Conservation (phyloP, 2,329 filamentous ascomycete species). For the Arachnomyces sp. region DNA sequence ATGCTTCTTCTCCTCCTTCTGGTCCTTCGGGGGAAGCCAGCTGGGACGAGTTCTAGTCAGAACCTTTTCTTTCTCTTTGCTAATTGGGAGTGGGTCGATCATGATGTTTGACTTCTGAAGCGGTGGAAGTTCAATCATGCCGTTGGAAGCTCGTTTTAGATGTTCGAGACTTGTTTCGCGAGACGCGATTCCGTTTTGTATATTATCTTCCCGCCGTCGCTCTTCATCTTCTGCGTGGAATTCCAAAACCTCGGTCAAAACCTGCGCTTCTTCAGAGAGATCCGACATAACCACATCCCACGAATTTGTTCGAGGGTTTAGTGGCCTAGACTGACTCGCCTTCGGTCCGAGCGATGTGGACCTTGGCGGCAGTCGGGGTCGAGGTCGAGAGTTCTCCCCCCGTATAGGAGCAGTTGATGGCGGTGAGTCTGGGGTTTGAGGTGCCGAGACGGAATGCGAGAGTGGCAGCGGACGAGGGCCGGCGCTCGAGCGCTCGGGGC, state of each 20-base stretch:
- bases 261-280: conserved; percentile 53
- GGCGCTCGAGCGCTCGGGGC: conserved; percentile 35
- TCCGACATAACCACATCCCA: conserved; percentile 53
- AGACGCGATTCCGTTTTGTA: conserved; percentile 37
- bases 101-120: conserved; percentile 56
- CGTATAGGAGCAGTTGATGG: conserved; percentile 24
- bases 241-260: conserved; percentile 53
- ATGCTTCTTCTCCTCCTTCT: conserved; percentile 83
- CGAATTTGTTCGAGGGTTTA: conserved; percentile 44
- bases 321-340: conserved; percentile 5
- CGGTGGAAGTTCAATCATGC: conserved; percentile 47
- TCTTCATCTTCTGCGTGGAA: conserved; percentile 47
- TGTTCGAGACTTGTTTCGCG: conserved; percentile 30
- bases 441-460: conserved; percentile 28
- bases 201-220: conserved; percentile 37
- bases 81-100: conserved; percentile 59
- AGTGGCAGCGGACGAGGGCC: conserved; percentile 36
- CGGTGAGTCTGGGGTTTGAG: conserved; percentile 21
- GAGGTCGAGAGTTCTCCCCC: conserved; percentile 12
- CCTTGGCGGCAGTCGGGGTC: conserved; percentile 23
- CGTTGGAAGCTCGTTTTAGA: conserved; percentile 28
- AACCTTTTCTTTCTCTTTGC: conserved; percentile 59
- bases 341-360: conserved; percentile 33
- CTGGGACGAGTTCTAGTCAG: conserved; percentile 60
- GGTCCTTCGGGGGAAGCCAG: conserved; percentile 64